A percentile compares a stretch with the other conserved stretches of the same genome.
Conservation (phyloP, 768 basidiomycete species). For the Lentinula boryana region DNA sequence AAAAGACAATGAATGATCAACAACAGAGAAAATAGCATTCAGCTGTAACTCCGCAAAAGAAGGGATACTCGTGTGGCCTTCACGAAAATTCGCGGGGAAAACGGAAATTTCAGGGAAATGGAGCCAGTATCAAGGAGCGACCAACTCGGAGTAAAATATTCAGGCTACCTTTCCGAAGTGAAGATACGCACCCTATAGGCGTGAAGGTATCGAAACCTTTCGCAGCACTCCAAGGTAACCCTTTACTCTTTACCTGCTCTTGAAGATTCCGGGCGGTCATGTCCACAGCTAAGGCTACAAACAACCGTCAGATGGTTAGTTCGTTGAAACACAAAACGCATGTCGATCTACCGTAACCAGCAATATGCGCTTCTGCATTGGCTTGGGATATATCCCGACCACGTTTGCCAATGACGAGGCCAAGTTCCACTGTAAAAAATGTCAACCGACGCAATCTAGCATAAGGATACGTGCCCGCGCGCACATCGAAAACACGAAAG, state of each 20-base stretch:
- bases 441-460: too few species aligned
- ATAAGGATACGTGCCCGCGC: not conserved
- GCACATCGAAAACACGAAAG: not conserved
- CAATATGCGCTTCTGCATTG: constrained; percentile 72
- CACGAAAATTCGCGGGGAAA: not conserved
- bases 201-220: constrained; percentile 98
- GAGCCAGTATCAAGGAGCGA: not conserved
- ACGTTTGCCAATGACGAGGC: constrained; percentile 87
- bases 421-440: constrained; percentile 74
- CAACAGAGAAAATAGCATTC: not conserved
- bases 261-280: constrained; percentile 97
- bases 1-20: not conserved
- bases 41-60: not conserved
- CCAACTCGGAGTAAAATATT: not conserved
- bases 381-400: constrained; percentile 77
- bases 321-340: not conserved
- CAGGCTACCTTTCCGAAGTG: too few species aligned
- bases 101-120: not conserved
- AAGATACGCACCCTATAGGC: constrained; percentile 64
- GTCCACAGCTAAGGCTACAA: constrained; percentile 83
- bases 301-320: not conserved
- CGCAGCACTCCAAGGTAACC: constrained; percentile 95
- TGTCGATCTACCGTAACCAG: constrained; percentile 74
- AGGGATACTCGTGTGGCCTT: not conserved
- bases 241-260: constrained; percentile 84